Base-by-base conservation (phyloP, 768 basidiomycete genomes). In the Punctularia strigosozonata region DNA sequence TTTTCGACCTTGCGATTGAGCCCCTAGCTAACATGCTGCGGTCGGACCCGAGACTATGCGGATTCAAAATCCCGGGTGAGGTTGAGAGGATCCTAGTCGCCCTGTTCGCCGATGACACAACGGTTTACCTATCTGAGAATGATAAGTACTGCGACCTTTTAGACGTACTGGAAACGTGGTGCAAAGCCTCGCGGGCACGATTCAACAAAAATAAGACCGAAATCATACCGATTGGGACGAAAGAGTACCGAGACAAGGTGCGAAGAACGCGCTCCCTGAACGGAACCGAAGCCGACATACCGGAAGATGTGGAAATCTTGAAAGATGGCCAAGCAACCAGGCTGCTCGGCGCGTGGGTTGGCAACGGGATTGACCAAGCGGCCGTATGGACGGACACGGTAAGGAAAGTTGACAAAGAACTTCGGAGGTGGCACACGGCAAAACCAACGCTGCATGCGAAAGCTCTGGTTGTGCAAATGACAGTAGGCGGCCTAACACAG, bases 171-270 rank as follows among this genome's bases (percentile, higher is more conserved):
- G 22, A 54, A 0, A 26, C 25, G 0, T 73, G 69, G 69, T 71
- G 64, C 40, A 14, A 14, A 0, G 64, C 57, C 4, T 61, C 62
- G 5, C 47, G 55, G 0, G 68, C 66, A 0, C 62, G 59, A 28
- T 71, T 69, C 44, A 71, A 69, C 37, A 39, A 48, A 0, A 33
- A 38, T 0, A 72, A 72, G 44, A 69, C 66, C 0, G 55, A 60
- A 24, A 43, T 65, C 1, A 50, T 68, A 1, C 64, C 61, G 0
- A 47, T 65, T 0, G 63, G 66, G 0, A 28, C 40, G 2, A 22
- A 21, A 4, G 36, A 39, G 3, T 56, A 47, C 44, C 37, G 57
- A n/a, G 19, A 41, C 15, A 2, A 12, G 4, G 38, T 52, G 1
- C 17, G 39, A 2, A 25, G 18, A 8, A 45, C 22, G 1, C 31